phyloP scores from a whole-genome alignment of 345 rosid species.

The Populus euphratica region DNA sequence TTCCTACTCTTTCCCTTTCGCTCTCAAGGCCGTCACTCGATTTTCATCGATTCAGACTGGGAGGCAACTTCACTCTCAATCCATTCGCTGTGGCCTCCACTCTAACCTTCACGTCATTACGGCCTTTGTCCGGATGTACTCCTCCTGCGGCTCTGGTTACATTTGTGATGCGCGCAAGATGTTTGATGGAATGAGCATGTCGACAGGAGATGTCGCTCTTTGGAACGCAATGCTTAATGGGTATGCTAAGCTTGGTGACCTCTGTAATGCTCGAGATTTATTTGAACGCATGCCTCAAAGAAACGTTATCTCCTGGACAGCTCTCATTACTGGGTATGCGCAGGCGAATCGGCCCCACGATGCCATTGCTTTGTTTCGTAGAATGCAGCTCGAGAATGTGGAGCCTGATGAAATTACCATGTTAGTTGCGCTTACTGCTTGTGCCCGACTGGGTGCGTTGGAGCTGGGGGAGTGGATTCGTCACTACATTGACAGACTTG shows the following conservation, averaged over 20 bases:
- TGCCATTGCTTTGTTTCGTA: slow-evolving; percentile 50
- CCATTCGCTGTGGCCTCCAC: slow-evolving; percentile 42
- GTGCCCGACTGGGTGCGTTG: slow-evolving; percentile 60
- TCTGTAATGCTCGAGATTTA: slow-evolving; percentile 42
- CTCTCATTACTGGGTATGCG: slow-evolving; percentile 59
- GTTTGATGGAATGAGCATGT: slow-evolving; percentile 44
- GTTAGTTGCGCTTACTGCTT: slow-evolving; percentile 64
- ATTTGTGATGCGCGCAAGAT: slow-evolving; percentile 46
- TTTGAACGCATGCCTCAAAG: slow-evolving; percentile 53
- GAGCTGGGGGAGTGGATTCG: slow-evolving; percentile 60
- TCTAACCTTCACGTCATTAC: slow-evolving; percentile 40
- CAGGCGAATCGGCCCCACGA: slow-evolving; percentile 43
- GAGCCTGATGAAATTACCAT: slow-evolving; percentile 65
- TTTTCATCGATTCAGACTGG: slow-evolving; percentile 42
- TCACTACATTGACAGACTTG: slow-evolving; percentile 35
- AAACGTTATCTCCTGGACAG: slow-evolving; percentile 66
- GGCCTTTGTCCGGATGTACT: slow-evolving; percentile 58
- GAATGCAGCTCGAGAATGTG: slow-evolving; percentile 53
- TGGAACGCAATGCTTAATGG: slow-evolving; percentile 68
- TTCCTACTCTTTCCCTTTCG: slow-evolving; percentile 61
- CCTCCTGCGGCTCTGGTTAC: slow-evolving; percentile 12
- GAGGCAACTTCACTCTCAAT: slow-evolving; percentile 53
- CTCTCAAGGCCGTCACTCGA: slow-evolving; percentile 42
- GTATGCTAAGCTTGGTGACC: slow-evolving; percentile 44
- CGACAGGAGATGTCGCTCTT: slow-evolving; percentile 24